Evolutionary conservation across 2,329 filamentous ascomycete genomes (phyloP).

Genomic region (Clarireedia homoeocarpa): DNA sequence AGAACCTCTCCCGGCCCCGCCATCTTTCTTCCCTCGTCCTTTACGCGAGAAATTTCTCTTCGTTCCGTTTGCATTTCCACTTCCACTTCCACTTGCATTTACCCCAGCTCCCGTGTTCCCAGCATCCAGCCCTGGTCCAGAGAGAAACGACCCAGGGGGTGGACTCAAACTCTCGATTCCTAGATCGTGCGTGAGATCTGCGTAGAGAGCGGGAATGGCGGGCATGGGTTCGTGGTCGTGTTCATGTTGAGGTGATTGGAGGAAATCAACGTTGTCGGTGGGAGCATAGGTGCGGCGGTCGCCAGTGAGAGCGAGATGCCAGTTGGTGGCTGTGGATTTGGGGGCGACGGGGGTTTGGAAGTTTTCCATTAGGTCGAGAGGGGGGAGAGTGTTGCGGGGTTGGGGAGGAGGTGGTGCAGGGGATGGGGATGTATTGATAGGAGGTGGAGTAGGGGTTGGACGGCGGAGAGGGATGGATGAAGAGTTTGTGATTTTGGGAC

Average conservation of each 20-base stretch:
- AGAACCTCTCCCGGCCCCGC: too few relatives aligned
- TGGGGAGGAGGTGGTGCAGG: neutral
- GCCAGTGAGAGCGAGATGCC: slow-evolving; percentile 5
- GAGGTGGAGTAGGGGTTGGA: neutral
- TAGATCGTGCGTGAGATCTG: neutral
- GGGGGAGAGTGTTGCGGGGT: neutral
- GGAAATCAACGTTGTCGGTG: neutral
- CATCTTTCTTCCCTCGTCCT: neutral
- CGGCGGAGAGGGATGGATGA: neutral
- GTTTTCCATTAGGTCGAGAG: slow-evolving; percentile 4
- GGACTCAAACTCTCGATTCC: neutral
- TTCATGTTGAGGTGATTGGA: neutral
- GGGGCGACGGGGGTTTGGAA: neutral
- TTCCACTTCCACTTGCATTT: neutral
- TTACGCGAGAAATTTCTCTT: slow-evolving; percentile 5
- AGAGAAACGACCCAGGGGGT: neutral
- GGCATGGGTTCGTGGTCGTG: slow-evolving; percentile 4
- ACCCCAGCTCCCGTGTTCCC: neutral
- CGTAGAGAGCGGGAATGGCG: slow-evolving; percentile 1
- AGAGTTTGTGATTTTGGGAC: neutral
- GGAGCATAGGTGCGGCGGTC: slow-evolving; percentile 4
- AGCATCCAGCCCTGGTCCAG: neutral
- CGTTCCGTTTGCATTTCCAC: neutral
- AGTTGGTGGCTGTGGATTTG: neutral
- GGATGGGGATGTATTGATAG: neutral